phyloP scores from a whole-genome alignment of 2,329 filamentous ascomycete genomes.

The Scytalidium sp. region DNA sequence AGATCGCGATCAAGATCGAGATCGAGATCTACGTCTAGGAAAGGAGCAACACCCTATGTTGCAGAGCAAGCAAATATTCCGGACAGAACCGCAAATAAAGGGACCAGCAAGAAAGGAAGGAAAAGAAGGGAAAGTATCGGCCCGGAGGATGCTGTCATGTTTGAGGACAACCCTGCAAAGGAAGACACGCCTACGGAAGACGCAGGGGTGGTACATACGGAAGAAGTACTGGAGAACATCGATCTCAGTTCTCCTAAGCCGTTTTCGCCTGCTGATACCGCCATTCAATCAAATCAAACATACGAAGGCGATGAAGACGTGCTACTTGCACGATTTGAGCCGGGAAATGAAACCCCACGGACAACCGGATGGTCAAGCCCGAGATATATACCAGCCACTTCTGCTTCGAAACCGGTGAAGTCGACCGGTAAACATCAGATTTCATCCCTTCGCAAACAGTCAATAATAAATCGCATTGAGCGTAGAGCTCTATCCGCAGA shows the following conservation, averaged over 20 bases:
- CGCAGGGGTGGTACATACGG: not conserved
- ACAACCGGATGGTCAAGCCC: constrained; percentile 24
- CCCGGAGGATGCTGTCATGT: constrained; percentile 12
- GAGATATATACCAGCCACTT: constrained; percentile 9
- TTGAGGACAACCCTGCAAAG: constrained; percentile 4
- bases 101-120: constrained; percentile 16
- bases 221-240: constrained; percentile 5
- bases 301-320: constrained; percentile 16
- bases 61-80: constrained; percentile 2
- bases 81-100: constrained; percentile 4
- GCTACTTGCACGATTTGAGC: constrained; percentile 21
- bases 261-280: constrained; percentile 15
- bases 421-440: constrained; percentile 3
- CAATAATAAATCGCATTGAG: not conserved
- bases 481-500: not conserved
- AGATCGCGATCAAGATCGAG: constrained; percentile 24
- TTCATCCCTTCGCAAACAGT: constrained; percentile 12
- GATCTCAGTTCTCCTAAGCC: constrained; percentile 6
- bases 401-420: constrained; percentile 5
- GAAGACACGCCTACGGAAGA: constrained; percentile 1
- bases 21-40: constrained; percentile 16
- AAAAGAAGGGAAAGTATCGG: constrained; percentile 14
- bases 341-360: constrained; percentile 19
- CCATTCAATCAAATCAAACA: constrained; percentile 16
- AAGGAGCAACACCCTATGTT: constrained; percentile 10